phyloP scores from a whole-genome alignment of 345 rosid species.

The Syzygium aqueum region DNA sequence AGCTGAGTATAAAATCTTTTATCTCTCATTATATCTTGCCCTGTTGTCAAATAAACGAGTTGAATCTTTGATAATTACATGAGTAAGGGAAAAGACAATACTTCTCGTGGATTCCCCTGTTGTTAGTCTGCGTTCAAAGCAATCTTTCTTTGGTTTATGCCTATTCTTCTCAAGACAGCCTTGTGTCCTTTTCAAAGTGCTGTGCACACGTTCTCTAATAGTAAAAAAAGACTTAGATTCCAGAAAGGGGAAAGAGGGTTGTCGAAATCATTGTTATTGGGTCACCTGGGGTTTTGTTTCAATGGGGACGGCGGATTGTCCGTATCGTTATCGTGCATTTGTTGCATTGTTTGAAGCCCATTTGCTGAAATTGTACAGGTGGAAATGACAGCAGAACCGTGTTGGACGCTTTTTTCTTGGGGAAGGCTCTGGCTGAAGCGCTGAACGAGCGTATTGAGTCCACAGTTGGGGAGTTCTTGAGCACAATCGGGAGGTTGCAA shows the following conservation, averaged over 20 bases:
- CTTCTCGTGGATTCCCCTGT: background rate
- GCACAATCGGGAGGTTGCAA: conserved; percentile 67
- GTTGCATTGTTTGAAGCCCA: background rate
- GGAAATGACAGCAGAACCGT: conserved; percentile 53
- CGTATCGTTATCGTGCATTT: background rate
- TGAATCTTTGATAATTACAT: background rate
- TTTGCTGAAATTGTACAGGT: conserved; percentile 25
- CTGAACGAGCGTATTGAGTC: conserved; percentile 76
- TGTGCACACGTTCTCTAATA: background rate
- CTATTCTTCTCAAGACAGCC: background rate
- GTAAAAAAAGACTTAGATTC: background rate
- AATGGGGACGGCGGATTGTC: background rate
- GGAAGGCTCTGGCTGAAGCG: conserved; percentile 88
- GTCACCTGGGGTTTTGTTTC: background rate
- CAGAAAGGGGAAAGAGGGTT: background rate
- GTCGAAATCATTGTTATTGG: background rate
- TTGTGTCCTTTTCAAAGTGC: background rate
- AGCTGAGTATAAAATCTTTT: background rate
- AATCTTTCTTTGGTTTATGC: background rate
- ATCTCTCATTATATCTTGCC: background rate
- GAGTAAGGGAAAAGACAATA: background rate
- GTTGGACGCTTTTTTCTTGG: conserved; percentile 90
- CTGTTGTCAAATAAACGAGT: background rate
- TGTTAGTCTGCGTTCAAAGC: background rate
- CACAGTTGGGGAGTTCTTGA: conserved; percentile 69